phyloP scores from a whole-genome alignment of 169 alveolate genomes.

The Plasmodium adleri region DNA sequence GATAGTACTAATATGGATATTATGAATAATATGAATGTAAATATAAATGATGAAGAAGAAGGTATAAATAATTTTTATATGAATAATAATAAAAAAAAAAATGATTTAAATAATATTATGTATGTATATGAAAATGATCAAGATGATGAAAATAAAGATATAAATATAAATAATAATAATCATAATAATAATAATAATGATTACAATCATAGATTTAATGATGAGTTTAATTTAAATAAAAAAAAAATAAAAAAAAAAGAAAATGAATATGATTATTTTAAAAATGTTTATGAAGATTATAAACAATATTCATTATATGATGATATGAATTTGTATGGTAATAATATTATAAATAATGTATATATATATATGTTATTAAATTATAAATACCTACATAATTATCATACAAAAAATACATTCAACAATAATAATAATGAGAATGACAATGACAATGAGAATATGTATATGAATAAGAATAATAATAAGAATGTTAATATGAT shows the following conservation, averaged over 20 bases:
- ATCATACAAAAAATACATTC: not conserved
- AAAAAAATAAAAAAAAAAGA: not conserved
- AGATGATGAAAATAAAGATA: not conserved
- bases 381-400: slow-evolving; percentile 18
- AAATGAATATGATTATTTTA: slow-evolving; percentile 15
- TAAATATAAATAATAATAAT: not conserved
- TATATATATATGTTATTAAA: slow-evolving; percentile 40
- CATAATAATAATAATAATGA: not conserved
- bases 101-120: not conserved
- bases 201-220: too few relatives aligned
- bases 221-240: too few relatives aligned
- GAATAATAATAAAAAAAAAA: slow-evolving; percentile 11
- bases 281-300: slow-evolving; percentile 40
- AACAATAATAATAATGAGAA: not conserved
- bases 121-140: slow-evolving; percentile 4
- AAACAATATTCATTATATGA: not conserved
- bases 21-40: slow-evolving; percentile 5
- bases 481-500: not conserved
- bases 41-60: slow-evolving; percentile 31
- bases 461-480: not conserved
- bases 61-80: slow-evolving; percentile 32
- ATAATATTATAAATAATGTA: slow-evolving; percentile 29
- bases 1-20: not conserved
- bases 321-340: slow-evolving; percentile 47
- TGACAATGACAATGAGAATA: too few relatives aligned